Percentiles rank a stretch among this genome's conserved stretches.
Conservation (phyloP, 2,329 filamentous ascomycete species). For the Fusarium concolor region DNA sequence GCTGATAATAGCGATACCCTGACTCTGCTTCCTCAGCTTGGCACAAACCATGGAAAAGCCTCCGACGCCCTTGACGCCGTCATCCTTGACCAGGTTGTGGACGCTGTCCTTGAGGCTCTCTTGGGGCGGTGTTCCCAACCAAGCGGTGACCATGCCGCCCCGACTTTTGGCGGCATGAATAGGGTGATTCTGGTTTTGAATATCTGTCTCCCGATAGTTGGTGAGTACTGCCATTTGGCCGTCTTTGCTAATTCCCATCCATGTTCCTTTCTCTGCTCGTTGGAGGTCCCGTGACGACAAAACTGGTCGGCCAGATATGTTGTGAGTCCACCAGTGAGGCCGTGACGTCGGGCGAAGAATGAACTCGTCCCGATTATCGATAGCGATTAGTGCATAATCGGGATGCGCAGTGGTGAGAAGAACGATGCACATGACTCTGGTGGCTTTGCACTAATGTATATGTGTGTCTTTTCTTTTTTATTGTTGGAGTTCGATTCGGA, state of each 20-base stretch:
- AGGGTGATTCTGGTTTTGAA: constrained; percentile 62
- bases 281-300: constrained; percentile 72
- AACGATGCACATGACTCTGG: constrained; percentile 76
- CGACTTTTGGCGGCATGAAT: constrained; percentile 68
- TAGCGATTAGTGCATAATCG: constrained; percentile 77
- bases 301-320: constrained; percentile 57
- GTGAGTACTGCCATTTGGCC: constrained; percentile 73
- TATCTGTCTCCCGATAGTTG: constrained; percentile 70
- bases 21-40: constrained; percentile 62
- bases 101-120: constrained; percentile 64
- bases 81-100: constrained; percentile 62
- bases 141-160: constrained; percentile 72
- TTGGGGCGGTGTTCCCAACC: constrained; percentile 64
- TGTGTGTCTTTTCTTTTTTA: neutral
- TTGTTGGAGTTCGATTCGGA: neutral
- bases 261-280: constrained; percentile 71
- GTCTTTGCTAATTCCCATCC: constrained; percentile 71
- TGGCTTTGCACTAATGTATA: neutral
- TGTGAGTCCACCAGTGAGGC: constrained; percentile 72
- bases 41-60: constrained; percentile 76
- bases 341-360: constrained; percentile 72
- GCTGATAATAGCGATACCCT: constrained; percentile 70
- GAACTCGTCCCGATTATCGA: constrained; percentile 84
- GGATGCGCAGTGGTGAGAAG: constrained; percentile 81
- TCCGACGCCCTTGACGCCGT: constrained; percentile 69